Percentiles rank a stretch among this genome's conserved stretches.
Conservation (phyloP, 495 filamentous ascomycete genomes). For the Neurospora discreta region DNA sequence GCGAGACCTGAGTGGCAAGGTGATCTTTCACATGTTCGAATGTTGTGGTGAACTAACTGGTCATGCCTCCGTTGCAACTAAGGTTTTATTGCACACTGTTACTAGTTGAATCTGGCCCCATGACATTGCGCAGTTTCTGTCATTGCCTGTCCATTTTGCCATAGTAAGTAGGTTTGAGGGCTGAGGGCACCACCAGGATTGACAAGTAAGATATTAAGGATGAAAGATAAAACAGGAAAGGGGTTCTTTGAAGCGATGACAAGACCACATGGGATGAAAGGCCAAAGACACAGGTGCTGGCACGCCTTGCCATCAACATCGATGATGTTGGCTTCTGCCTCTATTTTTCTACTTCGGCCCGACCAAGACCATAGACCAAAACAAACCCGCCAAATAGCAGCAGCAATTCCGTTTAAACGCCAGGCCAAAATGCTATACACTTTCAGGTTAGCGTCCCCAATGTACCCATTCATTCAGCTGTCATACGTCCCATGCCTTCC, state of each 20-base stretch:
- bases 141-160: neutral
- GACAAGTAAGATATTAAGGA: neutral
- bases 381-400: neutral
- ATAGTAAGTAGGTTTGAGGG: neutral
- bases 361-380: neutral
- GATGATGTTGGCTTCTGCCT: neutral
- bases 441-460: neutral
- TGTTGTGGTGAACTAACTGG: neutral
- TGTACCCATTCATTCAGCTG: neutral
- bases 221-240: neutral
- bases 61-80: neutral
- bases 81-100: neutral
- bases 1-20: neutral
- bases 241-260: neutral
- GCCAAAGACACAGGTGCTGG: neutral
- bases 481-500: neutral
- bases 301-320: neutral
- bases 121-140: neutral
- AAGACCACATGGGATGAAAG: neutral
- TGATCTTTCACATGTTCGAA: neutral
- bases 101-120: neutral
- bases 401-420: slow-evolving; percentile 18
- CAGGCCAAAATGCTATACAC: slow-evolving; percentile 18
- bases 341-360: neutral
- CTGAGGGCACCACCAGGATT: neutral